A percentile compares a stretch with the other conserved stretches of the same genome.
These are phyloP conservation scores for Colletotrichum tanaceti DNA, from an alignment of 2,329 filamentous ascomycete genomes.

Conservation along the genomic window DNA sequence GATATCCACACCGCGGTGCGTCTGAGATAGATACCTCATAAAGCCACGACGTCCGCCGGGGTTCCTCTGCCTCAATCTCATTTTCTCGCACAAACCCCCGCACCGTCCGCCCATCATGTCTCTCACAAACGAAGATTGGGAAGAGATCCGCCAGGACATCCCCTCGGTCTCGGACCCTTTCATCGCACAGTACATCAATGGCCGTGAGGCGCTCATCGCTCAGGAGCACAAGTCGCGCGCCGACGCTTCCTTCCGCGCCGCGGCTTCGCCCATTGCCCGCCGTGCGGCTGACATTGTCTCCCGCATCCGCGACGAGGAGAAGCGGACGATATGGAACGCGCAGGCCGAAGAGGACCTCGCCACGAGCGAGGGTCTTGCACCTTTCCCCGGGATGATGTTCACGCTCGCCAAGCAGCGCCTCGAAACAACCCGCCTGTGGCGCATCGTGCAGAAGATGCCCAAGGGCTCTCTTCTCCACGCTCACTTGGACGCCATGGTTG, in stretches of 20 bases:
- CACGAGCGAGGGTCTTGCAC: slow-evolving; percentile 65
- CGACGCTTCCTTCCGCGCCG: slow-evolving; percentile 73
- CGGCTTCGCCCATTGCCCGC: slow-evolving; percentile 77
- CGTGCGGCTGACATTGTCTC: slow-evolving; percentile 80
- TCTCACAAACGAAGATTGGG: slow-evolving; percentile 69
- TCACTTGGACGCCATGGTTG: slow-evolving; percentile 85
- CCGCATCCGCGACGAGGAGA: slow-evolving; percentile 79
- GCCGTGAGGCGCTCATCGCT: slow-evolving; percentile 78
- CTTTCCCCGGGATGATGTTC: slow-evolving; percentile 89
- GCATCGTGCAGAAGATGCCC: slow-evolving; percentile 81
- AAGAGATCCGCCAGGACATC: slow-evolving; percentile 66
- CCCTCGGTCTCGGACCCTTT: slow-evolving; percentile 75
- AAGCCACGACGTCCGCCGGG: background rate
- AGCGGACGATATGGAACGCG: slow-evolving; percentile 76
- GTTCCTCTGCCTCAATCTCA: background rate
- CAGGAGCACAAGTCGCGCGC: slow-evolving; percentile 87
- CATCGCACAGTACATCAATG: slow-evolving; percentile 82
- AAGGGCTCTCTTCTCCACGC: slow-evolving; percentile 84
- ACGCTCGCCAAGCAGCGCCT: slow-evolving; percentile 79
- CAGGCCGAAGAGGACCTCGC: slow-evolving; percentile 72
- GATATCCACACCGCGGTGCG: slow-evolving; percentile 12
- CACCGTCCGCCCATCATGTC: slow-evolving; percentile 46
- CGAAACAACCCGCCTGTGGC: slow-evolving; percentile 82
- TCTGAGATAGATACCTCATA: slow-evolving; percentile 15
- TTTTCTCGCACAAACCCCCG: background rate